Conservation (phyloP, 2,329 filamentous ascomycete genomes). For the Colletotrichum eleusines region DNA sequence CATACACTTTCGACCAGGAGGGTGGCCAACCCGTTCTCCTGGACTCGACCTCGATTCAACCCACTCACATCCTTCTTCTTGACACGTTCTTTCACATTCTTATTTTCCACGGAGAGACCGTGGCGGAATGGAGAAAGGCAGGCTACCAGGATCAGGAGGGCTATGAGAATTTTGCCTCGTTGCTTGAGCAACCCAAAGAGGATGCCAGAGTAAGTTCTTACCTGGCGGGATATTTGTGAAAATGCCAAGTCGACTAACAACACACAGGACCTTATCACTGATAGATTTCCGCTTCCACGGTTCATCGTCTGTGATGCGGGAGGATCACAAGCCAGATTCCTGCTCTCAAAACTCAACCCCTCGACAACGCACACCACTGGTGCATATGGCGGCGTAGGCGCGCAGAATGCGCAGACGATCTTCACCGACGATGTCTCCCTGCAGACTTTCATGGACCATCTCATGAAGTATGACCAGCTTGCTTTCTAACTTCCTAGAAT, state of each 20-base stretch:
- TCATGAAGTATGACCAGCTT: constrained; percentile 85
- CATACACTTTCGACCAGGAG: constrained; percentile 96
- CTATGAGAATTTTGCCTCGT: constrained; percentile 92
- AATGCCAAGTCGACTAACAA: constrained; percentile 39
- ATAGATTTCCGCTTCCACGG: constrained; percentile 96
- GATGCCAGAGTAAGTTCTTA: constrained; percentile 82
- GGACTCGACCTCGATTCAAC: constrained; percentile 96
- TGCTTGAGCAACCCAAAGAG: constrained; percentile 94
- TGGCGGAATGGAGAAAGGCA: constrained; percentile 97
- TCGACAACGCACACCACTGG: constrained; percentile 96
- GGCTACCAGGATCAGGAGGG: constrained; percentile 98
- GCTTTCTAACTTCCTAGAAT: constrained; percentile 1
- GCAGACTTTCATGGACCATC: constrained; percentile 99
- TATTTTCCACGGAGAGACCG: constrained; percentile 98
- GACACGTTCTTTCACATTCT: constrained; percentile 99
- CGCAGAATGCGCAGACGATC: constrained; percentile 93
- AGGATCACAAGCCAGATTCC: constrained; percentile 83
- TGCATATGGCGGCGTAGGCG: constrained; percentile 87
- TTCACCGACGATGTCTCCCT: constrained; percentile 98
- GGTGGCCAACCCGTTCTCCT: constrained; percentile 93
- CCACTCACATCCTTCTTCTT: constrained; percentile 90
- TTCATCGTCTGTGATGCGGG: constrained; percentile 99
- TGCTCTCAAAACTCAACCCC: constrained; percentile 96
- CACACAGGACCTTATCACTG: constrained; percentile 88
- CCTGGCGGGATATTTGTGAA: neutral